A percentile compares a stretch with the other conserved stretches of the same genome.
Evolutionary conservation across 2,329 filamentous ascomycete species (phyloP).

Genomic region (Curvularia spicifera): DNA sequence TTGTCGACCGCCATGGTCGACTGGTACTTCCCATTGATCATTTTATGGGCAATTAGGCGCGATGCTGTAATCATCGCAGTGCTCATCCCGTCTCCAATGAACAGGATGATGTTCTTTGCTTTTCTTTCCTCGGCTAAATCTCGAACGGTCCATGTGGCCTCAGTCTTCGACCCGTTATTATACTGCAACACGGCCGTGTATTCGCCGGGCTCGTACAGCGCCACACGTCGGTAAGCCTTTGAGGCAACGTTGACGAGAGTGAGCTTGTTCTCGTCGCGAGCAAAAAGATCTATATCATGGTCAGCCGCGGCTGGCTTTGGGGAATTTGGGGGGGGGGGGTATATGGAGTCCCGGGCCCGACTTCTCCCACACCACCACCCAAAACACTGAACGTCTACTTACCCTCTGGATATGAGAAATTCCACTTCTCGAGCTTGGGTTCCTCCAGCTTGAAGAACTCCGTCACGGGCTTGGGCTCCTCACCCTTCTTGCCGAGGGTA

Average conservation of each 20-base stretch:
- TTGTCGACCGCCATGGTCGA: constrained; percentile 77
- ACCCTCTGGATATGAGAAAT: constrained; percentile 83
- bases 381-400: not conserved
- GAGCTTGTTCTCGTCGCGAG: constrained; percentile 70
- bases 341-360: too few relatives aligned
- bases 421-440: constrained; percentile 78
- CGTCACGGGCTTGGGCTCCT: constrained; percentile 63
- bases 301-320: not conserved
- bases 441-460: constrained; percentile 74
- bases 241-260: constrained; percentile 80
- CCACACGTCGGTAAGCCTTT: constrained; percentile 77
- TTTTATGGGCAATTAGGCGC: constrained; percentile 80
- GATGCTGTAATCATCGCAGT: constrained; percentile 83
- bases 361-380: not conserved
- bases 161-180: constrained; percentile 73
- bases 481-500: constrained; percentile 69
- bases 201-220: constrained; percentile 77
- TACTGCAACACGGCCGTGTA: constrained; percentile 80
- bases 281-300: constrained; percentile 68
- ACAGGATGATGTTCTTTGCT: constrained; percentile 85
- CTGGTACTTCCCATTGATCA: constrained; percentile 84
- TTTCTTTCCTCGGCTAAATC: constrained; percentile 72
- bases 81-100: constrained; percentile 74
- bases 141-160: constrained; percentile 78
- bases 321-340: too few relatives aligned